Conservation (phyloP, 176 grass and related monocot genomes). For the Musa itinerans region DNA sequence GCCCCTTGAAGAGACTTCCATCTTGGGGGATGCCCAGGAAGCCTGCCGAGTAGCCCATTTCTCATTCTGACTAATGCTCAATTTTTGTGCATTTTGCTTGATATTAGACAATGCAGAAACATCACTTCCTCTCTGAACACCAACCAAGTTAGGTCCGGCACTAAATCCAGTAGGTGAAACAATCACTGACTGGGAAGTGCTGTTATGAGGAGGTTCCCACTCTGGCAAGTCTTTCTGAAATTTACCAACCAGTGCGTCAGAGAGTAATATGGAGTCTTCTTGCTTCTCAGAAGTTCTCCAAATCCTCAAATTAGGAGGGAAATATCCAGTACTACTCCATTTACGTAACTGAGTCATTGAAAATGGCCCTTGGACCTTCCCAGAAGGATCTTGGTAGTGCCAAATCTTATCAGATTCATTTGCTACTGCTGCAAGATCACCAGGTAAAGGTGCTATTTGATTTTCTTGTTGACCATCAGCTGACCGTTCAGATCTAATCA, state of each 20-base stretch:
- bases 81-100: conserved; percentile 22
- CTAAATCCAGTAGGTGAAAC: too few species aligned
- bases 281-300: conserved; percentile 79
- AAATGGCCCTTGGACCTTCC: conserved; percentile 90
- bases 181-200: conserved; percentile 16
- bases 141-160: not conserved
- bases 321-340: conserved; percentile 86
- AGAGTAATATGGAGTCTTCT: conserved; percentile 71
- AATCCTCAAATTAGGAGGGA: conserved; percentile 73
- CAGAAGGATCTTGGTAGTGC: conserved; percentile 77
- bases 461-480: conserved; percentile 24
- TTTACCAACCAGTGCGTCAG: conserved; percentile 77
- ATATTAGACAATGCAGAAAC: conserved; percentile 20
- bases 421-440: conserved; percentile 21
- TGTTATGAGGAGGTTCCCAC: conserved; percentile 39
- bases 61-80: conserved; percentile 3
- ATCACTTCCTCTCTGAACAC: conserved; percentile 14
- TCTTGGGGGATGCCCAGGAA: too few species aligned
- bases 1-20: too few species aligned
- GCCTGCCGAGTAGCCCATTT: not conserved
- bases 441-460: conserved; percentile 18
- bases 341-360: conserved; percentile 85
- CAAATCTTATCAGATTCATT: conserved; percentile 85
- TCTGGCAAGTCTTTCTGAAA: conserved; percentile 74
- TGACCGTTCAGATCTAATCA: conserved; percentile 21